Percentiles rank a stretch among this genome's conserved stretches.
phyloP scores from a whole-genome alignment of 805 yeast species.

The Saccharomyces jurei region DNA sequence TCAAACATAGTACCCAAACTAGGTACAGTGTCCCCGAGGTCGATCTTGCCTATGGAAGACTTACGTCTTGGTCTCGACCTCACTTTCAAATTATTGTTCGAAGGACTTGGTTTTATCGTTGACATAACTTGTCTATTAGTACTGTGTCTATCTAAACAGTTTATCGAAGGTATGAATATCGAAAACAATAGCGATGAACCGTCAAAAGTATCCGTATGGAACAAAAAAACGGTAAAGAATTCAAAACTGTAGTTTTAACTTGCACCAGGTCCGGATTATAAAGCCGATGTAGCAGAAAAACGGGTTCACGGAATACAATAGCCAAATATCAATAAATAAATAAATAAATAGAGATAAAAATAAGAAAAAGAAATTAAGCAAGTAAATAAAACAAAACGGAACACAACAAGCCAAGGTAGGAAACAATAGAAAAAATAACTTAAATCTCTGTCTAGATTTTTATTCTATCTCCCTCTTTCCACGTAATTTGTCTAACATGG shows the following conservation, averaged over 20 bases:
- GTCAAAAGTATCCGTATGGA: neutral
- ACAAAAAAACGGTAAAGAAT: neutral
- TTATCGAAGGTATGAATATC: neutral
- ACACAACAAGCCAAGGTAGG: neutral
- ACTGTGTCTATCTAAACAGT: neutral
- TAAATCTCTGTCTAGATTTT: neutral
- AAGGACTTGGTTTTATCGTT: neutral
- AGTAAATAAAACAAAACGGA: neutral
- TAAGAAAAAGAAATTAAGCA: neutral
- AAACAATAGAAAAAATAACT: neutral
- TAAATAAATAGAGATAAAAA: neutral
- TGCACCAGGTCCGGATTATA: neutral
- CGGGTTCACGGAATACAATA: neutral
- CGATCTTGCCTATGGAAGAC: conserved; percentile 63
- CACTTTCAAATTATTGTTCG: conserved; percentile 15
- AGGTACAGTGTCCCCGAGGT: conserved; percentile 61
- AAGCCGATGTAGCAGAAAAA: neutral
- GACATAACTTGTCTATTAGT: neutral
- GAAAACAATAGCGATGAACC: neutral
- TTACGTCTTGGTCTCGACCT: conserved; percentile 35
- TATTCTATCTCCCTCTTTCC: neutral
- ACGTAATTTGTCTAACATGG: neutral
- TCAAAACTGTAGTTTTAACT: neutral
- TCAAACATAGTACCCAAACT: conserved; percentile 58
- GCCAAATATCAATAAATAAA: neutral